phyloP scores from a whole-genome alignment of 176 grass and related monocot species.

The Thalia dealbata region DNA sequence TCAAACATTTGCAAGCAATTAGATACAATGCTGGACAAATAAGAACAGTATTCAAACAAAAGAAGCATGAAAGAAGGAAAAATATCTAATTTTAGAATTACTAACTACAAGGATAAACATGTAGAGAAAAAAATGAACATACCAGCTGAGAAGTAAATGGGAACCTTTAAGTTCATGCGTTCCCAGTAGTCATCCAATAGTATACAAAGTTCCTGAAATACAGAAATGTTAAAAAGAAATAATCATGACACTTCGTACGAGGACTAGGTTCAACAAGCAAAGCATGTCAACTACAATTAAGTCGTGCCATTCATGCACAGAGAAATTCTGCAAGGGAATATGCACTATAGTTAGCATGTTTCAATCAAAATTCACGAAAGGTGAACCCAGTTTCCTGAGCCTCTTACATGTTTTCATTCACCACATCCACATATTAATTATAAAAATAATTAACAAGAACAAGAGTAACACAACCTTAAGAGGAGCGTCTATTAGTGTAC shows the following conservation, averaged over 20 bases:
- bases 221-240: constrained; percentile 1
- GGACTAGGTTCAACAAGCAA: no score
- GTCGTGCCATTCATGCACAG: no score
- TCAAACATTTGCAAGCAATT: no score
- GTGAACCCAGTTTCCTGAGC: background rate
- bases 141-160: constrained; percentile 95
- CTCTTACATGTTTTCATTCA: background rate
- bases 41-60: background rate
- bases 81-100: background rate
- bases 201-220: constrained; percentile 77
- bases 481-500: background rate
- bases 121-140: constrained; percentile 3
- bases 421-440: no score
- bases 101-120: background rate
- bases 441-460: background rate
- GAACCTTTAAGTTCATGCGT: constrained; percentile 76
- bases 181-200: constrained; percentile 97
- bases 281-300: no score
- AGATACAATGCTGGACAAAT: no score
- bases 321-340: no score
- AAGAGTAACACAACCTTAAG: background rate
- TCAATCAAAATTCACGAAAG: background rate
- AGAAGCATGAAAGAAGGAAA: background rate
- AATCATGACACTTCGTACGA: background rate
- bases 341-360: no score